These are phyloP conservation scores for Vanderwaltozyma yarrowii DNA, from an alignment of 805 yeast species.

Conservation along the genomic window DNA sequence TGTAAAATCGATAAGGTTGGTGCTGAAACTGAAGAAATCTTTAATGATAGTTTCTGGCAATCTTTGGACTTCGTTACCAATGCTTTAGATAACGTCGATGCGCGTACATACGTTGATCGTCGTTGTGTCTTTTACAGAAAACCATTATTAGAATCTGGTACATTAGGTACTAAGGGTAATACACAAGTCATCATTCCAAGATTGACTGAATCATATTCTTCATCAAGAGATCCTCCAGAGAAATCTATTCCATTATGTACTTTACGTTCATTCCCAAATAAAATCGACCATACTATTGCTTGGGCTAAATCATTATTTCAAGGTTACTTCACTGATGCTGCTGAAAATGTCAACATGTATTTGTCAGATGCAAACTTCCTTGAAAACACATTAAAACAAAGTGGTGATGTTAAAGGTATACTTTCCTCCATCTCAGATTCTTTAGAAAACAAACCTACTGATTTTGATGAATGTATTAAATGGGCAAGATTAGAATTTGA, in stretches of 20 bases:
- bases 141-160: constrained; percentile 91
- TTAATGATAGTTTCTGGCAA: constrained; percentile 79
- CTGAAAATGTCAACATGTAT: constrained; percentile 87
- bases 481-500: constrained; percentile 95
- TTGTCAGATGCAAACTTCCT: constrained; percentile 87
- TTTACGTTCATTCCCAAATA: constrained; percentile 92
- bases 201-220: constrained; percentile 90
- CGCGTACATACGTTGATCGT: constrained; percentile 94
- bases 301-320: constrained; percentile 97
- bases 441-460: constrained; percentile 72
- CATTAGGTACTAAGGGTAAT: constrained; percentile 96
- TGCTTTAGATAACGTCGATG: constrained; percentile 95
- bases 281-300: constrained; percentile 97
- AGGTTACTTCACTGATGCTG: constrained; percentile 83
- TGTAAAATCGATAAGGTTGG: constrained; percentile 84
- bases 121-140: constrained; percentile 89
- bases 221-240: constrained; percentile 98
- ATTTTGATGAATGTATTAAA: constrained; percentile 84
- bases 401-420: constrained; percentile 83
- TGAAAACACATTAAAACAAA: constrained; percentile 82
- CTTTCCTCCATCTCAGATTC: constrained; percentile 70
- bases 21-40: constrained; percentile 79
- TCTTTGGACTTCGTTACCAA: constrained; percentile 82
- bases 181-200: constrained; percentile 93
- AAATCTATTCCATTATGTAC: constrained; percentile 96